Base-by-base conservation (phyloP, 2,329 filamentous ascomycete genomes). In the Talaromyces sp. region DNA sequence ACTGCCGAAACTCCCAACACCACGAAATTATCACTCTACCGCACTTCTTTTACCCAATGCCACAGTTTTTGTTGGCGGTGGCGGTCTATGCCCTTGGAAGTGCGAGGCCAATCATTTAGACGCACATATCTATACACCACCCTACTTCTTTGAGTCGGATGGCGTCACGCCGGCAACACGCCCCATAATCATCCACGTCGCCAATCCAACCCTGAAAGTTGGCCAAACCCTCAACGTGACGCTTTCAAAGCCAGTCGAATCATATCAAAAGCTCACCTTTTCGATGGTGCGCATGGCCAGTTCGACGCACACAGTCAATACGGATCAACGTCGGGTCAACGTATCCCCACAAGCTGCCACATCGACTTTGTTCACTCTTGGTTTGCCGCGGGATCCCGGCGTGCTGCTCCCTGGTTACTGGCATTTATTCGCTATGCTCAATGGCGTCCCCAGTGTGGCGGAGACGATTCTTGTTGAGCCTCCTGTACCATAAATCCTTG, bases 231-330 rank as follows among this genome's bases (percentile, higher is more conserved):
- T 62, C 35, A 62, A 78, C 22, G 69, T 63, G 0, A 70, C 76
- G 9, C 63, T 62, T 1, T 72, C 70, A 6, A 57, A 67, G 55
- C 62, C 61, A 8, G 62, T 61, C 3, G 65, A 68, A 1, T 62
- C 65, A 17, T 67, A 62, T 4, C 45, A 56, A 8, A 53, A 41
- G 10, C 48, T 57, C 19, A 56, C 54, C 2, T 76, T 78, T 51
- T 70, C 75, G 1, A 66, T 84, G n/a, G 66, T 84, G 17, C 71
- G 81, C 3, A 75, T 76, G 50, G 76, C 79, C 1, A 75, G 73
- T 8, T 70, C 71, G 5, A 84, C 82, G 1, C 82, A 84, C 66
- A 77, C 79, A 2, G 74, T 83, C 53, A 80, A 84, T 61, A 84
- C 77, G 0, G 82, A 84, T 67, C 81, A 84, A 69, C 68, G 82